Conservation (phyloP, 192 early-diverging fungal genomes). For the Coemansia sp. region DNA sequence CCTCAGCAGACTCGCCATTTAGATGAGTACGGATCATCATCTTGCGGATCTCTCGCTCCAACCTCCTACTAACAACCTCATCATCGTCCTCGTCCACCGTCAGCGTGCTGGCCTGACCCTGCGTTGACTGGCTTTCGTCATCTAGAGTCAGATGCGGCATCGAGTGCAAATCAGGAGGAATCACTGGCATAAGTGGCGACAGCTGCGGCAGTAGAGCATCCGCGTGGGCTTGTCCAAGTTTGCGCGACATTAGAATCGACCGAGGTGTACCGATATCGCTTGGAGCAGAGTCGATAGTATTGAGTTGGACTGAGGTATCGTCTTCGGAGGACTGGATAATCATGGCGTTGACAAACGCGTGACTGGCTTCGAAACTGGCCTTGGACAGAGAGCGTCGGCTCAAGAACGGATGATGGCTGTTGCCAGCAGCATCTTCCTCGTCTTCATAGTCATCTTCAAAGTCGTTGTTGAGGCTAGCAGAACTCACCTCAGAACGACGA, state of each 20-base stretch:
- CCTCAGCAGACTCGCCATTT: slow-evolving; percentile 15
- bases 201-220: slow-evolving; percentile 46
- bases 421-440: neutral
- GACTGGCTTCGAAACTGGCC: slow-evolving; percentile 40
- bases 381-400: slow-evolving; percentile 30
- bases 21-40: slow-evolving; percentile 41
- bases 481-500: slow-evolving; percentile 3
- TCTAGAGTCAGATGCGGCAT: slow-evolving; percentile 38
- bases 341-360: slow-evolving; percentile 42
- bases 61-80: slow-evolving; percentile 23
- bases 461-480: slow-evolving; percentile 7
- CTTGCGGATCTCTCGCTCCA: slow-evolving; percentile 44
- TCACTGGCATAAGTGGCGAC: slow-evolving; percentile 28
- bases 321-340: slow-evolving; percentile 13
- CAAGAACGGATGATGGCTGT: slow-evolving; percentile 22
- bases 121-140: neutral
- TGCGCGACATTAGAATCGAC: slow-evolving; percentile 52
- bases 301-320: slow-evolving; percentile 1
- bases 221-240: slow-evolving; percentile 41
- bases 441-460: slow-evolving; percentile 8
- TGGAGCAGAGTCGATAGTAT: neutral
- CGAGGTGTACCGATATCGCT: slow-evolving; percentile 20
- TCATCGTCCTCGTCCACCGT: slow-evolving; percentile 19
- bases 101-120: neutral
- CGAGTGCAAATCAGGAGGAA: neutral